Base-by-base conservation (phyloP, 352 stramenopile genomes). In the Hyaloperonospora brassicae region DNA sequence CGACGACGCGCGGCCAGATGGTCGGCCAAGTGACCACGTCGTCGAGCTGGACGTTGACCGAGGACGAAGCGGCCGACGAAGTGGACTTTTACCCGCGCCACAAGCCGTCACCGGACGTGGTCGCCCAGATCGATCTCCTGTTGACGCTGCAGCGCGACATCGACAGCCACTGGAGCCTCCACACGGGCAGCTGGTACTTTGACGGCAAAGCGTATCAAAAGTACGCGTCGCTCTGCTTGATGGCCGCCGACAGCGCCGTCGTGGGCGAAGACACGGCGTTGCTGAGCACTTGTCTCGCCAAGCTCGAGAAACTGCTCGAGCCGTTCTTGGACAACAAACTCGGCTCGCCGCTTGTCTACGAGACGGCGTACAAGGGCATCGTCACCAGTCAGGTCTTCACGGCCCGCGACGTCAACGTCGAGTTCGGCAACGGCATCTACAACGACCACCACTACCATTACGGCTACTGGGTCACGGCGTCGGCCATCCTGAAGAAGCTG, bases 401-500 rank as follows among this genome's bases (percentile, higher is more conserved):
- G 1, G 68, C 66, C 22, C 76, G 76, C 22, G 58, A 89, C 41
- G 56, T 68, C 22, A 66, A 85, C 41, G 73, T 78, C 9, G 78
- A 91, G 36, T 91, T 88, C 51, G 81, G 81, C 42, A 91, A 88
- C 55, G 67, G 58, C 76, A 91, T 53, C 89, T 86, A n/a, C n/a
- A n/a, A n/a, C n/a, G n/a, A n/a, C n/a, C n/a, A n/a, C n/a, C n/a
- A n/a, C n/a, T n/a, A n/a, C 50, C 81, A 91, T 61, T 91, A 86
- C 55, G 78, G 78, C 22, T 91, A 91, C 68, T 91, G 78, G 78
- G 57, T 91, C 5, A 73, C 66, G 8, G 75, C 65, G 0, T 84
- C 76, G 0, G 81, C 81, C 6, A 89, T 91, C 36, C 48, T 86
- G 10, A 75, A 71, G 46, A 76, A 86, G 45, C 52, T 89, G 1